Conservation (phyloP, 2,329 filamentous ascomycete species). For the Juglanconis oblonga region DNA sequence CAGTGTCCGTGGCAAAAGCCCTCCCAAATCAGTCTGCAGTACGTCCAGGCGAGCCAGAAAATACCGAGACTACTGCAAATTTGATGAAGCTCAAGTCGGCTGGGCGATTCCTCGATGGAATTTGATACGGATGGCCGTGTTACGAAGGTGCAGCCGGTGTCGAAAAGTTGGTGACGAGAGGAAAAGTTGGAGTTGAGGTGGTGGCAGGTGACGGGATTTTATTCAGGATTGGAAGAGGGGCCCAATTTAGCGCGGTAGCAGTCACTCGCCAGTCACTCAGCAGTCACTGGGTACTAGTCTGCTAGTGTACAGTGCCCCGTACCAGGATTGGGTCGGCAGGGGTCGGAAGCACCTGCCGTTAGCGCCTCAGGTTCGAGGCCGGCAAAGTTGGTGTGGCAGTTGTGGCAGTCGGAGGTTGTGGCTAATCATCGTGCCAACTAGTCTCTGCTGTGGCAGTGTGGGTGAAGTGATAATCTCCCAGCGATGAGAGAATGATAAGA, state of each 20-base stretch:
- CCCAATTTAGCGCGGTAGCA: background rate
- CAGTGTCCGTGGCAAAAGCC: background rate
- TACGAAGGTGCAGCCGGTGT: slow-evolving; percentile 5
- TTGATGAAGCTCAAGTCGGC: background rate
- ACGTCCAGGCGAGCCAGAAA: background rate
- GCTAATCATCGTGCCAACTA: too few relatives aligned
- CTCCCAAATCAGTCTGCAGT: background rate
- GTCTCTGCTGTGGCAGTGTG: too few relatives aligned
- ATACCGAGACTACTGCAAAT: slow-evolving; percentile 14
- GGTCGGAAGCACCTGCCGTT: too few relatives aligned
- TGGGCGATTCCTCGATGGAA: slow-evolving; percentile 7
- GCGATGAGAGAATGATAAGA: too few relatives aligned
- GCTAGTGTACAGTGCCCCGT: too few relatives aligned
- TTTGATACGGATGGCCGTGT: background rate
- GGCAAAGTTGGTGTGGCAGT: too few relatives aligned
- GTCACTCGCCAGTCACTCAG: background rate
- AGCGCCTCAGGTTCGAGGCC: too few relatives aligned
- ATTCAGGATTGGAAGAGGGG: background rate
- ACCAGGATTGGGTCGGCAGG: too few relatives aligned
- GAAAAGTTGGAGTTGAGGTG: slow-evolving; percentile 5
- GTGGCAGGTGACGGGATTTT: background rate
- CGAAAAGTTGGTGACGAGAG: background rate
- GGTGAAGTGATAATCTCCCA: too few relatives aligned
- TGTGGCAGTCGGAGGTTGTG: too few relatives aligned
- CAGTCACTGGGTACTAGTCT: background rate